phyloP scores from a whole-genome alignment of 1,284 basidiomycete genomes.

The Pseudozyma flocculosa region DNA sequence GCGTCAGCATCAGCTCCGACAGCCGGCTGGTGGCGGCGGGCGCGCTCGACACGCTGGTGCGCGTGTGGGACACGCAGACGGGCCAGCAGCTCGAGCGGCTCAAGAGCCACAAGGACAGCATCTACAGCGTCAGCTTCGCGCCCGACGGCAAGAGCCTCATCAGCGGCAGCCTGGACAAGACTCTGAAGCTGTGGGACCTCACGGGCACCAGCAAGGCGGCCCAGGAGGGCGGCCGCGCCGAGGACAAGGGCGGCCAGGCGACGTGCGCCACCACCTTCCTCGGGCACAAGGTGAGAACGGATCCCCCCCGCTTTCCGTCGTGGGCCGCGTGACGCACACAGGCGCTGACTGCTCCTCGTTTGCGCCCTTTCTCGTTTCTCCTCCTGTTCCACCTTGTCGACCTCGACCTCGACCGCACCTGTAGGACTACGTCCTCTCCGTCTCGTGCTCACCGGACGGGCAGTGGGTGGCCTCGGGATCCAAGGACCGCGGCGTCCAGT shows the following conservation, averaged over 20 bases:
- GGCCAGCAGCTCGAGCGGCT: constrained; percentile 74
- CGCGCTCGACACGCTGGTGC: constrained; percentile 76
- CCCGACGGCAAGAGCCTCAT: constrained; percentile 77
- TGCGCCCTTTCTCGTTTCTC: no score
- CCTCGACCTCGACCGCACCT: no score
- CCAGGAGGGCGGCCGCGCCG: constrained; percentile 33
- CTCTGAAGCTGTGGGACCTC: constrained; percentile 84
- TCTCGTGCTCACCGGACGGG: constrained; percentile 79
- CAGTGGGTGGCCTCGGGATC: constrained; percentile 86
- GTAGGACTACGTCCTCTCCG: constrained; percentile 78
- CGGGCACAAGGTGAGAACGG: constrained; percentile 73
- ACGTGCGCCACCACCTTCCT: constrained; percentile 75
- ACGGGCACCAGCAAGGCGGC: constrained; percentile 60
- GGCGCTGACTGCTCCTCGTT: no score
- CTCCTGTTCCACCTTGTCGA: no score
- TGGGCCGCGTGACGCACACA: no score
- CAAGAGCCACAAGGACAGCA: constrained; percentile 77
- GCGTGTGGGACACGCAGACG: constrained; percentile 79
- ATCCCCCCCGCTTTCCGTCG: constrained; percentile 1
- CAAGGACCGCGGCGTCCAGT: constrained; percentile 77
- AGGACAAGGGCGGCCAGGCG: constrained; percentile 56
- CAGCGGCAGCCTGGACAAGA: constrained; percentile 81
- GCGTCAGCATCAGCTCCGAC: constrained; percentile 77
- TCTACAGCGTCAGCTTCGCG: constrained; percentile 81
- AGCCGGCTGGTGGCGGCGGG: constrained; percentile 79